These are phyloP conservation scores for Brassica nigra DNA, from an alignment of 345 rosid genomes.

Conservation along the genomic window DNA sequence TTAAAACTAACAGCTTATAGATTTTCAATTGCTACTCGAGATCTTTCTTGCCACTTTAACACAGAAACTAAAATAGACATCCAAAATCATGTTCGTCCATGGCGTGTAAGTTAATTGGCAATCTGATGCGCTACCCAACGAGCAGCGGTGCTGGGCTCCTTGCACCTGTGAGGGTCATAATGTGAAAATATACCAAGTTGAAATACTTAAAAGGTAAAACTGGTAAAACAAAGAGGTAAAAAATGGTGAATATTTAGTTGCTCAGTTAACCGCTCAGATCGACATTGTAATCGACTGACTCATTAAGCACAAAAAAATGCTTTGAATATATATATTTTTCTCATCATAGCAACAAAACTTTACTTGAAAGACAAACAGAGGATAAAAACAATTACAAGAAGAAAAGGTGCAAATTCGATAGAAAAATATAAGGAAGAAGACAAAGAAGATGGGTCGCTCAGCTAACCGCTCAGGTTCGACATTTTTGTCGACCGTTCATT, in stretches of 20 bases:
- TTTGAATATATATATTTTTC: not conserved
- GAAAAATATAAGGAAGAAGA: not conserved
- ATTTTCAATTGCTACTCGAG: too few relatives aligned
- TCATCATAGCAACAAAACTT: slow-evolving; percentile 48
- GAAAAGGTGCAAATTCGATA: not conserved
- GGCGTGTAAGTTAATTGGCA: too few relatives aligned
- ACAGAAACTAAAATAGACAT: too few relatives aligned
- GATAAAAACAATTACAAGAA: not conserved
- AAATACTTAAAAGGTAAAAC: not conserved
- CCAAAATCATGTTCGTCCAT: too few relatives aligned
- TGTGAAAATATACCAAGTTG: not conserved
- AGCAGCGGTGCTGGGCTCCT: not conserved
- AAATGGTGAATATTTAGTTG: not conserved
- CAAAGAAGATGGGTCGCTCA: slow-evolving; percentile 41
- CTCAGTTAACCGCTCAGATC: not conserved
- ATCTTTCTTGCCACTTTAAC: too few relatives aligned
- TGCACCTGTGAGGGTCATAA: not conserved
- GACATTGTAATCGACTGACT: not conserved
- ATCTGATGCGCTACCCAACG: too few relatives aligned
- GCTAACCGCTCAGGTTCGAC: slow-evolving; percentile 70
- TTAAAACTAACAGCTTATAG: too few relatives aligned
- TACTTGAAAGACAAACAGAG: not conserved
- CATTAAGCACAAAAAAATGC: slow-evolving; percentile 3
- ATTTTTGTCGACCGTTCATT: slow-evolving; percentile 46
- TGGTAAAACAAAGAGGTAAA: not conserved